Conservation (phyloP, 495 filamentous ascomycete species). For the Rusavskia elegans region DNA sequence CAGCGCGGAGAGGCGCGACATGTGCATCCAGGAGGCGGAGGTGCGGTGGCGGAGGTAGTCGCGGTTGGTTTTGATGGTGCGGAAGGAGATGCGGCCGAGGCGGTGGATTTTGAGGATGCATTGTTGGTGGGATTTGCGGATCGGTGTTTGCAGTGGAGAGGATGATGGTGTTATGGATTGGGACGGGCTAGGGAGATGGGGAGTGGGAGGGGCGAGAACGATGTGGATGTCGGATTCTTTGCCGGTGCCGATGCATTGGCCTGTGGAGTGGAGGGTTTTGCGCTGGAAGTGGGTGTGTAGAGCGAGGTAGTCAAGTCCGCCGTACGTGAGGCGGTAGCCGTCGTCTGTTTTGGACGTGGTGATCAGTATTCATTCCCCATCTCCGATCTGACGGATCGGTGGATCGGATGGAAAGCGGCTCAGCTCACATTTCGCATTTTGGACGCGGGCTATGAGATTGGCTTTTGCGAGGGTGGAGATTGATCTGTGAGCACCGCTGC, state of each 20-base stretch:
- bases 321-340: conserved; percentile 92
- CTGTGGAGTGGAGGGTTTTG: conserved; percentile 71
- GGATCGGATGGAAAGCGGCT: background rate
- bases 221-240: conserved; percentile 97
- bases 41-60: conserved; percentile 81
- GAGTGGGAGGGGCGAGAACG: conserved; percentile 46
- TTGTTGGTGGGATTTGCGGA: conserved; percentile 21
- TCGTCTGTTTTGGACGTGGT: conserved; percentile 41
- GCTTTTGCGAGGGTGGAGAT: conserved; percentile 86
- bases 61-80: conserved; percentile 84
- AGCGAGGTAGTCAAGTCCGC: conserved; percentile 90
- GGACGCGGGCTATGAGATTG: conserved; percentile 80
- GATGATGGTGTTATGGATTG: background rate
- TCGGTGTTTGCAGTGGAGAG: conserved; percentile 3
- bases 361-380: background rate
- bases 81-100: conserved; percentile 91
- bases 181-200: background rate
- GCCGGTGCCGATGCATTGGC: conserved; percentile 87
- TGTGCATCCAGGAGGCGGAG: conserved; percentile 89
- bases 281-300: conserved; percentile 73
- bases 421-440: conserved; percentile 81
- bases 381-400: background rate
- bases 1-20: conserved; percentile 77
- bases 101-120: conserved; percentile 84
- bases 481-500: conserved; percentile 67